These are phyloP conservation scores for Phytophthora sojae DNA, from an alignment of 352 stramenopile species.

Conservation along the genomic window DNA sequence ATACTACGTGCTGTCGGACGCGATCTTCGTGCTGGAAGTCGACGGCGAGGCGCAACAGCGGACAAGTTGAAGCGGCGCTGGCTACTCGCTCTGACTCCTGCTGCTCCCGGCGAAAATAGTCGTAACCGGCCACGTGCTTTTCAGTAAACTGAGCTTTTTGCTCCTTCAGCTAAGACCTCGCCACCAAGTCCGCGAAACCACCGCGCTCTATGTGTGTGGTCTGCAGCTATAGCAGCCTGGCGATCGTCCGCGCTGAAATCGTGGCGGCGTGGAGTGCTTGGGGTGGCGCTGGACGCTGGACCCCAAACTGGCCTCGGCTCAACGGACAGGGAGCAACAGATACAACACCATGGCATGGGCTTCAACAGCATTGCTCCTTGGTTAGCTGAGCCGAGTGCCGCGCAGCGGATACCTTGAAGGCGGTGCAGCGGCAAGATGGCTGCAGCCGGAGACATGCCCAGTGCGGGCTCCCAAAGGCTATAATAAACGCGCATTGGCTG, in stretches of 20 bases:
- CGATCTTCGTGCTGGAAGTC: slow-evolving; percentile 83
- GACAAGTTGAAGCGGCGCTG: slow-evolving; percentile 21
- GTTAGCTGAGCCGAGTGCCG: not conserved
- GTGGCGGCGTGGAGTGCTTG: slow-evolving; percentile 1
- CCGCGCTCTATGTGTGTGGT: not conserved
- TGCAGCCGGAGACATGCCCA: slow-evolving; percentile 18
- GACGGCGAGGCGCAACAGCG: slow-evolving; percentile 29
- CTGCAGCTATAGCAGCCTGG: not conserved
- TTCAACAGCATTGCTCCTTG: slow-evolving; percentile 4
- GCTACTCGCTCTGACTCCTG: slow-evolving; percentile 4
- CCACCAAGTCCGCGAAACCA: slow-evolving; percentile 14
- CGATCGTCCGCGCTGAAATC: slow-evolving; percentile 21
- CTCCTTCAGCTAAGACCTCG: slow-evolving; percentile 8
- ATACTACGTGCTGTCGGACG: slow-evolving; percentile 89
- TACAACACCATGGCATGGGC: not conserved
- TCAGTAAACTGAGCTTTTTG: slow-evolving; percentile 22
- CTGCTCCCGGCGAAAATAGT: slow-evolving; percentile 13
- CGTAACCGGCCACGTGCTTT: slow-evolving; percentile 20
- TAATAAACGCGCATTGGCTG: slow-evolving; percentile 14
- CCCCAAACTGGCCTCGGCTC: not conserved
- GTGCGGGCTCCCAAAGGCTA: slow-evolving; percentile 14
- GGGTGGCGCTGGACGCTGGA: slow-evolving; percentile 2
- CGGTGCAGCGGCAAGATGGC: slow-evolving; percentile 6
- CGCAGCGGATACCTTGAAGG: not conserved
- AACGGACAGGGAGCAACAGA: not conserved